Evolutionary conservation across 345 rosid genomes (phyloP), one percentile per base, ranked within the genome.

Genomic region (Geranium rotundifolium): DNA sequence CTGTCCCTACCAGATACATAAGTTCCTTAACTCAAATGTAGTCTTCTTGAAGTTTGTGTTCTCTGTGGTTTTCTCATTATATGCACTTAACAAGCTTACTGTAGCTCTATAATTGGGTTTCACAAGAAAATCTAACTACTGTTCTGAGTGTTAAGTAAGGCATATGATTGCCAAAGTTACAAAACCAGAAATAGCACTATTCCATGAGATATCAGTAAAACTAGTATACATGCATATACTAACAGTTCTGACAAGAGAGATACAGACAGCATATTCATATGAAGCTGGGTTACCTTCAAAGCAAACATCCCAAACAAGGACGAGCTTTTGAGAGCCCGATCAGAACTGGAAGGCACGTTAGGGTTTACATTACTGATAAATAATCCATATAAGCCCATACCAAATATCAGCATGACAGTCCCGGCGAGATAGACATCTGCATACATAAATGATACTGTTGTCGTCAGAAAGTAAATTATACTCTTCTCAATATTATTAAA

Each of bases 221-320:
- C 52, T 60, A 31, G 19, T 30, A 13, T 4, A 56, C 19, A 27
- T 17, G 54, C 29, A 63, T 49, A 57, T 57, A 13, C 20, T 30
- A n/a, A 20, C 19, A 31, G 17, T 31, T 27, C 9, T 34, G 23
- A 57, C 19, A 3, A 20, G 31, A 64, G 49, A 20, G 19, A 17
- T 19, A 23, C 49, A 10, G 1, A 19, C 50, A 37, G 15, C 29
- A 65, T 10, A 18, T 15, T 4, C 39, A 52, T 57, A 6, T 0
- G 17, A 54, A 37, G 55, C 52, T 30, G 41, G 41, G 41, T 34
- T 64, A 80, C 86, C 93, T 89, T 92, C 76, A 92, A 66, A 60
- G 90, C 82, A 77, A 92, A 92, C 98, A 92, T 92, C 71, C 98
- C 98, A 57, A 92, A 87, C 64, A 92, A 76, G 58, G 98, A 92